Evolutionary conservation across 106 monocot genomes (phyloP).

Genomic region (Posidonia australis): DNA sequence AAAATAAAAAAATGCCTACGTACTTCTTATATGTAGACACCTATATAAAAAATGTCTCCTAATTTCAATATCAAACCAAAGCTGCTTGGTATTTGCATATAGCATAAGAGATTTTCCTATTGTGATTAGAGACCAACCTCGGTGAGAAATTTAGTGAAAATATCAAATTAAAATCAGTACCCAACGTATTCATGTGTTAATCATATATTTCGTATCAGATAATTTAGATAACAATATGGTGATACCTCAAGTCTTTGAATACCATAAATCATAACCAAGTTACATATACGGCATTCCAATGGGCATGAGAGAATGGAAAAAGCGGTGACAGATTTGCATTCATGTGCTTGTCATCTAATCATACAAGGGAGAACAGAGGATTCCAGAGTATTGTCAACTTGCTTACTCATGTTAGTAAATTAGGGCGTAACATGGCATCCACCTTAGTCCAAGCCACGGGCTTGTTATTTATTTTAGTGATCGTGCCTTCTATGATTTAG

Average conservation of each 20-base stretch:
- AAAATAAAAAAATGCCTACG: no score
- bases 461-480: not conserved
- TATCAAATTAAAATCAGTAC: no score
- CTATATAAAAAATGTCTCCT: no score
- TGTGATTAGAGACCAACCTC: no score
- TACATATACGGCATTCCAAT: not conserved
- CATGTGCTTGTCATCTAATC: not conserved
- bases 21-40: no score
- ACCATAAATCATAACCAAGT: not conserved
- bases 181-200: no score
- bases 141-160: no score
- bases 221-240: not conserved
- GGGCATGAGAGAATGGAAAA: not conserved
- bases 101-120: no score
- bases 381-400: not conserved
- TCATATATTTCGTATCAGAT: not conserved
- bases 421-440: not conserved
- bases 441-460: not conserved
- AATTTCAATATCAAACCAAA: no score
- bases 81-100: no score
- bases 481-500: not conserved
- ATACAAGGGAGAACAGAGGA: not conserved
- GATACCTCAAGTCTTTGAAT: no score
- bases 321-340: not conserved
- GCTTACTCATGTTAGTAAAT: not conserved